phyloP scores from a whole-genome alignment of 1,284 basidiomycete genomes.

The Somion occarium region DNA sequence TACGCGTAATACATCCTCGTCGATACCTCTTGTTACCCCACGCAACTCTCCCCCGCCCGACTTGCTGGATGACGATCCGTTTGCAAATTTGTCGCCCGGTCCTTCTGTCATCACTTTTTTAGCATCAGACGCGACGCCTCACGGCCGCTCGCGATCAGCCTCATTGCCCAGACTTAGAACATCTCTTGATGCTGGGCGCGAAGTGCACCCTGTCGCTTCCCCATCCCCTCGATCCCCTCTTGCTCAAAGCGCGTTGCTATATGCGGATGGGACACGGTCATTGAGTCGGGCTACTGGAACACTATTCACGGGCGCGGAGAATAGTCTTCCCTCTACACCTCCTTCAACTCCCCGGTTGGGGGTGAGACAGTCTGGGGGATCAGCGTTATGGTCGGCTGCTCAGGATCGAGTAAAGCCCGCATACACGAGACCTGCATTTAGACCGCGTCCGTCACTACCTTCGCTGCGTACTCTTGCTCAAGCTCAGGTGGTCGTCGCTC shows the following conservation, averaged over 20 bases:
- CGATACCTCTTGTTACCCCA: slow-evolving; percentile 14
- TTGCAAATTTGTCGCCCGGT: slow-evolving; percentile 47
- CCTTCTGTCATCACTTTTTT: slow-evolving; percentile 17
- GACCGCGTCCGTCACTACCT: slow-evolving; percentile 59
- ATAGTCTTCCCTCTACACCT: slow-evolving; percentile 6
- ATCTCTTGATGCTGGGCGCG: slow-evolving; percentile 10
- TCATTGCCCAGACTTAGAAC: slow-evolving; percentile 5
- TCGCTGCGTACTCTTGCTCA: slow-evolving; percentile 54
- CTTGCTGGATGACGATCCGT: slow-evolving; percentile 66
- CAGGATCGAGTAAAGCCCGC: slow-evolving; percentile 45
- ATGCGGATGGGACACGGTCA: slow-evolving; percentile 7
- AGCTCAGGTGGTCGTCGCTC: slow-evolving; percentile 47
- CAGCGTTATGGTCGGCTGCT: slow-evolving; percentile 30
- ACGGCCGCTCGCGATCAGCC: slow-evolving; percentile 16
- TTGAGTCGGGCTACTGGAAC: slow-evolving; percentile 1
- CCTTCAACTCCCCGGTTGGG: slow-evolving; percentile 15
- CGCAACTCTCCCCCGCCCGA: slow-evolving; percentile 33
- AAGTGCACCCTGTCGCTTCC: slow-evolving; percentile 6
- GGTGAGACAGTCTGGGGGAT: slow-evolving; percentile 12
- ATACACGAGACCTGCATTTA: slow-evolving; percentile 53
- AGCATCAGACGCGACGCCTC: slow-evolving; percentile 8
- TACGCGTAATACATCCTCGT: slow-evolving; percentile 8
- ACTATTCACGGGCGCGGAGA: slow-evolving; percentile 2
- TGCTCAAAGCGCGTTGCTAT: slow-evolving; percentile 11
- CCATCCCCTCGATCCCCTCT: slow-evolving; percentile 25